Evolutionary conservation across 495 filamentous ascomycete genomes (phyloP).

Genomic region (Penicillium daleae): DNA sequence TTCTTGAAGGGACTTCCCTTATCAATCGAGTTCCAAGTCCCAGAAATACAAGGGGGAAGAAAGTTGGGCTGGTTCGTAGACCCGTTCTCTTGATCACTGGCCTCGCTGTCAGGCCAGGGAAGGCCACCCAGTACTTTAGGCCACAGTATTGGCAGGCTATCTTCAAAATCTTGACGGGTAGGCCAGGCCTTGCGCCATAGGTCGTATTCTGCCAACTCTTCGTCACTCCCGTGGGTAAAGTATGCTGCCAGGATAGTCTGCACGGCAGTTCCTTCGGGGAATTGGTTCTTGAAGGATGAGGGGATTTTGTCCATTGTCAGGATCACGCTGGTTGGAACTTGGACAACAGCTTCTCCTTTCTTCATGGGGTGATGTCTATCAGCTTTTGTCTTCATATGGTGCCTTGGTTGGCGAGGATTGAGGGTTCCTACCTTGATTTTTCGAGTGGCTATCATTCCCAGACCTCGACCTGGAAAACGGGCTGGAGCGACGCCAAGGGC

Average conservation of each 20-base stretch:
- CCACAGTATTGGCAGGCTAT: conserved; percentile 75
- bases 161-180: conserved; percentile 56
- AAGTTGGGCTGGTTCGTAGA: conserved; percentile 13
- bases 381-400: background rate
- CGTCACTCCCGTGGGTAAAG: conserved; percentile 55
- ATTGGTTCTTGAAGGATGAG: conserved; percentile 38
- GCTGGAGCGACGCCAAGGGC: conserved; percentile 63
- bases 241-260: conserved; percentile 75
- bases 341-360: conserved; percentile 27
- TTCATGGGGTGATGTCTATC: background rate
- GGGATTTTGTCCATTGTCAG: conserved; percentile 65
- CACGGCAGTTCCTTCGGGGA: conserved; percentile 58
- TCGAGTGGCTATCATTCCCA: conserved; percentile 73
- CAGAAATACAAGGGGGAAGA: conserved; percentile 50
- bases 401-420: background rate
- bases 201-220: conserved; percentile 38
- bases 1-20: conserved; percentile 25
- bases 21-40: conserved; percentile 38
- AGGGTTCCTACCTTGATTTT: conserved; percentile 58
- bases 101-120: conserved; percentile 23
- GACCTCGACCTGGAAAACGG: conserved; percentile 65
- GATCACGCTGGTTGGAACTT: conserved; percentile 66
- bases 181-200: conserved; percentile 76
- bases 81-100: background rate
- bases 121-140: conserved; percentile 36